Conservation (phyloP, 2,329 filamentous ascomycete species). For the Nakataea oryzae region DNA sequence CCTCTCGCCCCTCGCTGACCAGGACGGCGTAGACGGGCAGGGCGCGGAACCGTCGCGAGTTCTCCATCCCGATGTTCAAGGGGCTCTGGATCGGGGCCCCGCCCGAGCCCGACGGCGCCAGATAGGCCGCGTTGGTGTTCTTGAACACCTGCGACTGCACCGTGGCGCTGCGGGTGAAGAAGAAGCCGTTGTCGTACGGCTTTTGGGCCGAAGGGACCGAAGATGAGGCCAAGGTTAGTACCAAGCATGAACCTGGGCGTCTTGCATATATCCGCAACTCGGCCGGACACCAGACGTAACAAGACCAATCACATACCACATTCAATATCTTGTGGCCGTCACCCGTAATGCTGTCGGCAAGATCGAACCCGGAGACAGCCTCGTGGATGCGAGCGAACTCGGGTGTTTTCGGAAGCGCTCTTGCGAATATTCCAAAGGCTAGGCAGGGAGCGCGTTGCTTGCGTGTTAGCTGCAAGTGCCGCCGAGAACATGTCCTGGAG, state of each 20-base stretch:
- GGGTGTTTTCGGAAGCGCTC: conserved; percentile 45
- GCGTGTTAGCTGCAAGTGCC: background rate
- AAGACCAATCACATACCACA: conserved; percentile 43
- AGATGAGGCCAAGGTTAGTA: conserved; percentile 1
- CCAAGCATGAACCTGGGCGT: background rate
- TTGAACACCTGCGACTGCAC: conserved; percentile 57
- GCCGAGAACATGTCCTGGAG: background rate
- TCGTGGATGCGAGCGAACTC: conserved; percentile 45
- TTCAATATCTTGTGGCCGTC: conserved; percentile 92
- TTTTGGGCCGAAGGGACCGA: conserved; percentile 13
- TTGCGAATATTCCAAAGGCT: conserved; percentile 78
- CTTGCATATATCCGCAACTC: background rate
- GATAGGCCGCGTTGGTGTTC: conserved; percentile 80
- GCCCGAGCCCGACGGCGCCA: conserved; percentile 30
- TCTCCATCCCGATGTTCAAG: conserved; percentile 79
- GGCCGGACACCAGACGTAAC: background rate
- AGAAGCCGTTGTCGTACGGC: conserved; percentile 89
- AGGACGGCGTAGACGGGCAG: conserved; percentile 82
- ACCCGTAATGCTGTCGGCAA: conserved; percentile 78
- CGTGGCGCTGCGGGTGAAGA: conserved; percentile 58
- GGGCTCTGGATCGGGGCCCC: conserved; percentile 57
- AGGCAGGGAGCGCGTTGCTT: no score
- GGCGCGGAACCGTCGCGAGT: conserved; percentile 82
- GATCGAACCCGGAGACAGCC: conserved; percentile 54
- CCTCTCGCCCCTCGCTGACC: conserved; percentile 59